phyloP scores from a whole-genome alignment of 768 basidiomycete species.

The Pilatotrama ljubarskyi region DNA sequence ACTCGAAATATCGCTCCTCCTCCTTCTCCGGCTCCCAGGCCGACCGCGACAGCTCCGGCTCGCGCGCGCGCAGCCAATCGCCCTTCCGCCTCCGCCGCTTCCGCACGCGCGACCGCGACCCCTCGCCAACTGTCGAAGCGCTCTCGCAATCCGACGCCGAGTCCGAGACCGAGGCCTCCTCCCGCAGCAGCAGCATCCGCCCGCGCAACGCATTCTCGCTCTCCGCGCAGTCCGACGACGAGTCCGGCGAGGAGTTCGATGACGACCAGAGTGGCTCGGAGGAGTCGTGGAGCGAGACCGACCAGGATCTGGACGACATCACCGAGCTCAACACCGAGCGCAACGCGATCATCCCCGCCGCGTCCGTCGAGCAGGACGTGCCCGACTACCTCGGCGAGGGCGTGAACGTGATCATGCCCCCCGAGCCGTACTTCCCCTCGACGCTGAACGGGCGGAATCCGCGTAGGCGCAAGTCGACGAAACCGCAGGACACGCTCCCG shows the following conservation, averaged over 20 bases:
- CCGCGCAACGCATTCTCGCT: constrained; percentile 65
- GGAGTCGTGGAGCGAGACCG: constrained; percentile 55
- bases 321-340: constrained; percentile 89
- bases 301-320: constrained; percentile 69
- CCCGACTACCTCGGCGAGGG: constrained; percentile 91
- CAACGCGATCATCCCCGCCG: constrained; percentile 60
- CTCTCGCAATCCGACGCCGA: constrained; percentile 66
- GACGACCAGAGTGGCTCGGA: constrained; percentile 62
- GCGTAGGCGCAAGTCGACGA: constrained; percentile 61
- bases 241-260: constrained; percentile 44
- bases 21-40: constrained; percentile 47
- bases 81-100: constrained; percentile 77
- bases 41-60: constrained; percentile 33
- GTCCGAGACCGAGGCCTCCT: constrained; percentile 52
- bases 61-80: constrained; percentile 73
- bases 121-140: constrained; percentile 47
- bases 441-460: constrained; percentile 55
- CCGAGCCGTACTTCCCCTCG: constrained; percentile 78
- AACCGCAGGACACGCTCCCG: constrained; percentile 62
- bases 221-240: constrained; percentile 65
- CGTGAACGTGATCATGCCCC: constrained; percentile 83
- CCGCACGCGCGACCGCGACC: constrained; percentile 49
- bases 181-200: constrained; percentile 34
- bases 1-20: constrained; percentile 31
- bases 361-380: constrained; percentile 54